Base-by-base conservation (phyloP, 352 stramenopile genomes). In the Globisporangium spinosum region DNA sequence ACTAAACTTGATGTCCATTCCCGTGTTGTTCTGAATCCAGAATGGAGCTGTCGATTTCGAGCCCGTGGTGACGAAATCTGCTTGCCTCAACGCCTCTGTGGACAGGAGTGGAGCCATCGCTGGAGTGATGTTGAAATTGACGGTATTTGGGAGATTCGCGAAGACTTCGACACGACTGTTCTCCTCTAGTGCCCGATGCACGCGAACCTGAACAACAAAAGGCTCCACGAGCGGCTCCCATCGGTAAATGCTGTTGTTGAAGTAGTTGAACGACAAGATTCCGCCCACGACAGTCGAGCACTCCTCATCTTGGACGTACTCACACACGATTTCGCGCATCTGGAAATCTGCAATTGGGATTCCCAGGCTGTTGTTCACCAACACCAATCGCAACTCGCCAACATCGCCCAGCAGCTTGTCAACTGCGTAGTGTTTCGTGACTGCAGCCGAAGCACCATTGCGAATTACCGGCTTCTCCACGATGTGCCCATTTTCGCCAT, bases 161-260 rank as follows among this genome's bases (percentile, higher is more conserved):
- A 92, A 92, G 7, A 96, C 72, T 73, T 96, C 84, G 13, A 93
- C 75, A 13, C 79, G 74, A 51, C 83, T 90, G 35, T 91, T 89
- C 51, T 89, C 80, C 55, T 91, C 82, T 13, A 95, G 62, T 23
- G 77, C 77, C 3, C 85, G 82, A 69, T 90, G 80, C 22, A 91
- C 77, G 45, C 84, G 84, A 65, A 94, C 79, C 68, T 96, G 87
- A 12, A 86, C 71, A 22, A 90, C 76, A 57, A 96, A 95, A 22
- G 89, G 89, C 60, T 96, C 89, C 15, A 96, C 75, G 2, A 96
- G 71, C 23, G 89, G 89, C 67, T 96, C 89, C 89, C 89, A 96
- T 59, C 87, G 82, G 61, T 96, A 96, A 65, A 96, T 96, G 60
- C 89, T 94, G 72, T 96, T 96, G 77, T 96, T 96, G 72, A 96